Evolutionary conservation across 345 rosid genomes (phyloP).

Genomic region (Citrus sinensis): DNA sequence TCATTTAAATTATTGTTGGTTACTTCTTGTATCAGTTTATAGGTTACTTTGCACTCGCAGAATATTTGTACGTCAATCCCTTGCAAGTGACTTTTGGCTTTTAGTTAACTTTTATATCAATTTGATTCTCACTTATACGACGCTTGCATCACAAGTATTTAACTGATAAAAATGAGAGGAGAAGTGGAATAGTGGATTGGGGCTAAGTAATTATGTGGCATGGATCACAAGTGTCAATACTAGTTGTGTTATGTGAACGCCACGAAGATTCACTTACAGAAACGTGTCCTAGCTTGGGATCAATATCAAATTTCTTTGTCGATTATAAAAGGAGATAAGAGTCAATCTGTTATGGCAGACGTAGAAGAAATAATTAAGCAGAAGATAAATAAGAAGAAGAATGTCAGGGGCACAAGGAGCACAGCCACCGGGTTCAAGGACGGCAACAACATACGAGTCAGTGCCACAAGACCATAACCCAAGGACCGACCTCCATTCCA

Average conservation of each 20-base stretch:
- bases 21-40: too few species aligned
- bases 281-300: not conserved
- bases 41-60: not conserved
- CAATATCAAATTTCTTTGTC: not conserved
- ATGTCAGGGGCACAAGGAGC: conserved; percentile 71
- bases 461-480: conserved; percentile 35
- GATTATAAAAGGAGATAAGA: not conserved
- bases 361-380: not conserved
- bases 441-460: conserved; percentile 43
- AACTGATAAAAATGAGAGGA: not conserved
- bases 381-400: too few species aligned
- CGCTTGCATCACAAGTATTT: not conserved
- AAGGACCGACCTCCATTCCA: conserved; percentile 26
- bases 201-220: not conserved
- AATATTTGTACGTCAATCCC: too few species aligned
- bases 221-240: not conserved
- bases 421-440: conserved; percentile 44
- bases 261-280: not conserved
- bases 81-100: not conserved
- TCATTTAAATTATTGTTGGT: too few species aligned
- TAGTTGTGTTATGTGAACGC: not conserved
- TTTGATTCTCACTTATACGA: too few species aligned
- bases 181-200: not conserved
- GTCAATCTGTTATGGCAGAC: not conserved
- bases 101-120: too few species aligned